A percentile compares a stretch with the other conserved stretches of the same genome.
These are phyloP conservation scores for Hondaea fermentalgiana DNA, from an alignment of 108 stramenopile genomes.

Conservation along the genomic window DNA sequence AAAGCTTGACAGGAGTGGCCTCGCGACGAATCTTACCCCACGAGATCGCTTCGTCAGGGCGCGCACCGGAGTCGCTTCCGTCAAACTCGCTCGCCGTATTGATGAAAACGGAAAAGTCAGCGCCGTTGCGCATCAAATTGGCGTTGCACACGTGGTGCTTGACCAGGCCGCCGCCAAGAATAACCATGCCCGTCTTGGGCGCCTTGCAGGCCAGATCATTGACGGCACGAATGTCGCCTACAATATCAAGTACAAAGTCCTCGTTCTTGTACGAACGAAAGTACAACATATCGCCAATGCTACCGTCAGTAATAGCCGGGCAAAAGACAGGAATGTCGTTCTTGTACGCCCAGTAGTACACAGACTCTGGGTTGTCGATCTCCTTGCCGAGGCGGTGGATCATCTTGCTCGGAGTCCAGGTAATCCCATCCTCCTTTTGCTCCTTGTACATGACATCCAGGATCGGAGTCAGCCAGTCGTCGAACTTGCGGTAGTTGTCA, in stretches of 20 bases:
- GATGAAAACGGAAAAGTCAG: conserved; percentile 94
- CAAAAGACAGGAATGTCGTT: conserved; percentile 97
- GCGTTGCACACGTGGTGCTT: conserved; percentile 99
- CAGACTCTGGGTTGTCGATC: conserved; percentile 81
- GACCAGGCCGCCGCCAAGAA: conserved; percentile 93
- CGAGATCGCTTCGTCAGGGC: conserved; percentile 90
- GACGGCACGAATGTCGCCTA: conserved; percentile 81
- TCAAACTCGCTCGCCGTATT: conserved; percentile 96
- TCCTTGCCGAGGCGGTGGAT: conserved; percentile 87
- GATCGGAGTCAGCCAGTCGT: conserved; percentile 91
- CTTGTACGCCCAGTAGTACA: conserved; percentile 92
- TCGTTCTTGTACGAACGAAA: conserved; percentile 96
- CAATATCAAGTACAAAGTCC: conserved; percentile 86
- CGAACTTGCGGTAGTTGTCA: conserved; percentile 94
- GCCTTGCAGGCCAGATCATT: conserved; percentile 87
- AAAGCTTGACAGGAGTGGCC: conserved; percentile 88
- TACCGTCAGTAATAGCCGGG: conserved; percentile 97
- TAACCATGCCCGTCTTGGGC: conserved; percentile 87
- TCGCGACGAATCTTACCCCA: conserved; percentile 95
- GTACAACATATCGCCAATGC: conserved; percentile 97
- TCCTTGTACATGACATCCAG: conserved; percentile 90
- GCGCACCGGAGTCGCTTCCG: conserved; percentile 92
- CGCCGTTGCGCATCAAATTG: conserved; percentile 97
- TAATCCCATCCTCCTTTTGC: conserved; percentile 64
- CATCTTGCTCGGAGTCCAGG: conserved; percentile 86